Evolutionary conservation across 306 rosid species (phyloP), one percentile per base, ranked within the genome.

Genomic region (Vachellia pachyceras): DNA sequence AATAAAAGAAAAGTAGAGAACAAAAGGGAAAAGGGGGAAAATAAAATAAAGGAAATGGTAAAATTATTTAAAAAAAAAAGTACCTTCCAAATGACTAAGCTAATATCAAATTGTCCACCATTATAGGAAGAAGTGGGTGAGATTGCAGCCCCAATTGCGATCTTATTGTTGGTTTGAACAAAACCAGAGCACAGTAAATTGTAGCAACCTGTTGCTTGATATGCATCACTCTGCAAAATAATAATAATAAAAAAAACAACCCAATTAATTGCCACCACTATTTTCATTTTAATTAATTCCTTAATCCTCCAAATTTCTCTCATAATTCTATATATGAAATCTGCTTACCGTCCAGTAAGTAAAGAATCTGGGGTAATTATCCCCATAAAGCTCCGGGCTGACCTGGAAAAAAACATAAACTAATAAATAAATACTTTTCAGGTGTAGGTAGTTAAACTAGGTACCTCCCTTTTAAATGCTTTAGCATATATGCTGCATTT

Each of bases 161-260:
- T 93, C 88, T 82, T 88, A 67, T 75, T 91, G 71, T 95, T 95
- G 10, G 97, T 95, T 86, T 95, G 99, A 85, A 95, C 94, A 78
- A 95, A 95, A 50, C 99, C 99, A 0, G 99, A 89, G 79, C 99
- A 95, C 6, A 95, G 77, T 86, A 95, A 85, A 82, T 95, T 95
- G 82, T 95, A 95, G 80, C 99, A 95, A 35, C 99, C 99, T 0
- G 99, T 95, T 35, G 97, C 94, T 93, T 93, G 99, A 84, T 95
- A 95, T 33, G 99, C 99, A 81, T 95, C 99, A 15, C 95, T 85
- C 99, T 95, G 91, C 76, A 17, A 6, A 50, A 1, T 4, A 5
- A 50, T n/a, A n/a, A n/a, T n/a, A n/a, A n/a, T n/a, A n/a, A n/a
- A n/a, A n/a, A 66, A 47, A 41, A 87, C 7, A 45, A 47, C 4